These are phyloP conservation scores for Skeletonema menzelii DNA, from an alignment of 108 stramenopile species.

Conservation along the genomic window DNA sequence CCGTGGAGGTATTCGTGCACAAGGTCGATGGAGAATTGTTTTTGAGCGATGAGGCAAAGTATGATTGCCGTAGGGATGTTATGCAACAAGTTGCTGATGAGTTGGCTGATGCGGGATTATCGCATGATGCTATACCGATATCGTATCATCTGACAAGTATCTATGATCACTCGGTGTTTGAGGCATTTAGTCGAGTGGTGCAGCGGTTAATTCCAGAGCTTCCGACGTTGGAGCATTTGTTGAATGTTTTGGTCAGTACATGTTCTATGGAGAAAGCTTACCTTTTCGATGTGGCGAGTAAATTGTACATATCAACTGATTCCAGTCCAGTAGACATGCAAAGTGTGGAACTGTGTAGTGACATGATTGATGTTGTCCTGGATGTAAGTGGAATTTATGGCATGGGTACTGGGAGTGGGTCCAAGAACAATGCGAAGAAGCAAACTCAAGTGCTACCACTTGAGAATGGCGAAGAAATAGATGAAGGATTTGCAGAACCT, in stretches of 20 bases:
- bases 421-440: constrained; percentile 5
- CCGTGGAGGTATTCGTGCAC: constrained; percentile 98
- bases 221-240: constrained; percentile 90
- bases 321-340: constrained; percentile 96
- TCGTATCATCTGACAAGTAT: constrained; percentile 95
- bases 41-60: constrained; percentile 95
- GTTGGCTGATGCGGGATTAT: constrained; percentile 80
- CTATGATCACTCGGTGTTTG: constrained; percentile 98
- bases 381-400: constrained; percentile 99
- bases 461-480: constrained; percentile 25
- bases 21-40: constrained; percentile 99
- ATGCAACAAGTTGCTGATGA: constrained; percentile 89
- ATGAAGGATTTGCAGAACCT: constrained; percentile 4
- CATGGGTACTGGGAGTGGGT: constrained; percentile 42
- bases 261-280: constrained; percentile 98
- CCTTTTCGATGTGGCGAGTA: constrained; percentile 96
- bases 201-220: constrained; percentile 94
- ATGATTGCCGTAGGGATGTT: constrained; percentile 93
- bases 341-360: constrained; percentile 95
- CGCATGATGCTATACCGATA: constrained; percentile 74
- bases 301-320: constrained; percentile 97
- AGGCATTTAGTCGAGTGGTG: constrained; percentile 91
- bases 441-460: constrained; percentile 3
- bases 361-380: constrained; percentile 99
- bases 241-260: constrained; percentile 92